These are phyloP conservation scores for Neopestalotiopsis rosae DNA, from an alignment of 2,329 filamentous ascomycete species.

Conservation along the genomic window DNA sequence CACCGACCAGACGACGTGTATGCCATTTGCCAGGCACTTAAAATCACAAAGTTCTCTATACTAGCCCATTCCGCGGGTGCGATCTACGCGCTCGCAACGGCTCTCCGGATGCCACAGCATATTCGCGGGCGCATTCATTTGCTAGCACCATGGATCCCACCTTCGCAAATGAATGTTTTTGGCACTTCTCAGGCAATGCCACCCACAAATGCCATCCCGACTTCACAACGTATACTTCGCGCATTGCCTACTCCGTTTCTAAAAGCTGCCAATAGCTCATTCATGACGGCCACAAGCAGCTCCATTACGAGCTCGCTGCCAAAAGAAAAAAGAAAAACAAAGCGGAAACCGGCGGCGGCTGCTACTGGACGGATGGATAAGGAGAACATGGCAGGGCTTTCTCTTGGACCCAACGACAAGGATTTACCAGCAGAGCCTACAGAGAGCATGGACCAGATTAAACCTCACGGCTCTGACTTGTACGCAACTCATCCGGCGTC, in stretches of 20 bases:
- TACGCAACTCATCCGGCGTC: conserved; percentile 34
- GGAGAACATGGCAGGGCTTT: conserved; percentile 47
- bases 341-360: conserved; percentile 58
- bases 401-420: conserved; percentile 30
- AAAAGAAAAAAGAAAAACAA: conserved; percentile 63
- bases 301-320: conserved; percentile 81
- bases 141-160: conserved; percentile 95
- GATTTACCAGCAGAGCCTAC: conserved; percentile 36
- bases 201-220: conserved; percentile 85
- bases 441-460: conserved; percentile 57
- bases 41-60: conserved; percentile 95
- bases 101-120: conserved; percentile 92
- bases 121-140: conserved; percentile 94
- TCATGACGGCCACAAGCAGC: conserved; percentile 90
- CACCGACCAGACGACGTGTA: conserved; percentile 73
- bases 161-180: conserved; percentile 86
- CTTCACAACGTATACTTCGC: conserved; percentile 88
- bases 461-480: conserved; percentile 33
- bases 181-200: conserved; percentile 75
- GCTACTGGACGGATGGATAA: conserved; percentile 49
- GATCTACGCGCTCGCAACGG: conserved; percentile 96
- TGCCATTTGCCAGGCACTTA: conserved; percentile 88
- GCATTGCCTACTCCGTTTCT: conserved; percentile 89
- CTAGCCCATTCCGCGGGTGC: conserved; percentile 95
- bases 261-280: conserved; percentile 93